A percentile compares a stretch with the other conserved stretches of the same genome.
Conservation (phyloP, 495 filamentous ascomycete species). For the Massariosphaeria phaeospora region DNA sequence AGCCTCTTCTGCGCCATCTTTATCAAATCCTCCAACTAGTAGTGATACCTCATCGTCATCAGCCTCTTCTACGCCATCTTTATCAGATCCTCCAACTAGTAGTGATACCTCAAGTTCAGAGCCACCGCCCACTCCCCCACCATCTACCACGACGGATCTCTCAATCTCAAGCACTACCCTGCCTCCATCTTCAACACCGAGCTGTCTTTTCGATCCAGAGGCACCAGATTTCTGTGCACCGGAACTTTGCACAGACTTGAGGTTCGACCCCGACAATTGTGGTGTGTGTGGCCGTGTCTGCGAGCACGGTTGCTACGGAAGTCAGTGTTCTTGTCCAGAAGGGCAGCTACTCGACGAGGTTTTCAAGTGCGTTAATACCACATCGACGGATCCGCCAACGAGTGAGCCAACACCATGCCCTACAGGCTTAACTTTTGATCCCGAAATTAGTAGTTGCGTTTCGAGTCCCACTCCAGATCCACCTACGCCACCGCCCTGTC, state of each 20-base stretch:
- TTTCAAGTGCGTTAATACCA: neutral
- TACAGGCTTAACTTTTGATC: neutral
- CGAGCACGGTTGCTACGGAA: neutral
- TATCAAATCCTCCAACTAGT: too few relatives aligned
- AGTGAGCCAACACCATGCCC: neutral
- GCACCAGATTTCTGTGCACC: neutral
- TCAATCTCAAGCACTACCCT: neutral
- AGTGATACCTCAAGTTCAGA: too few relatives aligned
- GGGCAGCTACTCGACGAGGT: neutral
- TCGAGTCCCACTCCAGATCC: neutral
- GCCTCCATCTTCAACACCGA: slow-evolving; percentile 2
- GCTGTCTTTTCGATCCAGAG: neutral
- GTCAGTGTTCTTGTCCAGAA: neutral
- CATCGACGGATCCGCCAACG: neutral
- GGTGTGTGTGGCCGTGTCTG: neutral
- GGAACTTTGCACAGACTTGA: neutral
- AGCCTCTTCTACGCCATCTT: too few relatives aligned
- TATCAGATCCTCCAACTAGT: too few relatives aligned
- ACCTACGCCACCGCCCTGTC: too few relatives aligned
- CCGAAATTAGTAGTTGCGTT: neutral
- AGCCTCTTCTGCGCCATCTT: too few relatives aligned
- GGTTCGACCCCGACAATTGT: neutral
- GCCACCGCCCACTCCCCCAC: neutral
- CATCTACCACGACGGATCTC: neutral
- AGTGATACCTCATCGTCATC: too few relatives aligned